phyloP scores from a whole-genome alignment of 2,329 filamentous ascomycete species.

The Ophiostoma quercus region DNA sequence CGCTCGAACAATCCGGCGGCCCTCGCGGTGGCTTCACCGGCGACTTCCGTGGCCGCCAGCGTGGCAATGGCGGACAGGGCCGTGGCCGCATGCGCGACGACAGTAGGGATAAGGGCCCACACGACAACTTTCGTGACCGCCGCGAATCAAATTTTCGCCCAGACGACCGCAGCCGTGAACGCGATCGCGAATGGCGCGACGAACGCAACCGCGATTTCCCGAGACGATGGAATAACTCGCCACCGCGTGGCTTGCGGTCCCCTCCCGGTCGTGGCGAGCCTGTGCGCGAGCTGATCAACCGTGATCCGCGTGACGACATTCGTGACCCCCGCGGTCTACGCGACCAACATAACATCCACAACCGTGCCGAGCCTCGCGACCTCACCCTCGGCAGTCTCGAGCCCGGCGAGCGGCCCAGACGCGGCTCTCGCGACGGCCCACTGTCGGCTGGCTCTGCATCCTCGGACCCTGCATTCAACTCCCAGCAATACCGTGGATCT shows the following conservation, averaged over 20 bases:
- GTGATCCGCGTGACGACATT: conserved; percentile 9
- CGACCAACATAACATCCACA: conserved; percentile 50
- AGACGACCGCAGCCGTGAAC: conserved; percentile 52
- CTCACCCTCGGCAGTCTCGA: conserved; percentile 60
- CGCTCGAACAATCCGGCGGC: conserved; percentile 63
- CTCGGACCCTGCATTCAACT: conserved; percentile 59
- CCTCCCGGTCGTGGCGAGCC: conserved; percentile 17
- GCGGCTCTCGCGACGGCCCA: conserved; percentile 67
- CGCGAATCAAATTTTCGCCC: conserved; percentile 46
- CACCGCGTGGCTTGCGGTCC: conserved; percentile 47
- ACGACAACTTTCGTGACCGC: conserved; percentile 57
- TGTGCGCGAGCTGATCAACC: conserved; percentile 31
- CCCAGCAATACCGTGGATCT: conserved; percentile 51
- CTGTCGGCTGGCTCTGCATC: conserved; percentile 65
- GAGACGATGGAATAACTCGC: conserved; percentile 51
- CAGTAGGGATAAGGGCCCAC: conserved; percentile 48
- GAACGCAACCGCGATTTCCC: conserved; percentile 48
- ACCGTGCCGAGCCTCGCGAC: conserved; percentile 46
- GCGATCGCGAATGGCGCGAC: conserved; percentile 43
- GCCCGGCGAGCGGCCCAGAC: conserved; percentile 55
- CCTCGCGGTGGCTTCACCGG: conserved; percentile 61
- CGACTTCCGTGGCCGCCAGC: conserved; percentile 59
- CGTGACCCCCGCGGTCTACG: conserved; percentile 50
- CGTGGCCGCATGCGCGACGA: conserved; percentile 59
- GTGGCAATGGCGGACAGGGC: conserved; percentile 52